Conservation (phyloP, 345 rosid genomes). For the Ceriops zippeliana region DNA sequence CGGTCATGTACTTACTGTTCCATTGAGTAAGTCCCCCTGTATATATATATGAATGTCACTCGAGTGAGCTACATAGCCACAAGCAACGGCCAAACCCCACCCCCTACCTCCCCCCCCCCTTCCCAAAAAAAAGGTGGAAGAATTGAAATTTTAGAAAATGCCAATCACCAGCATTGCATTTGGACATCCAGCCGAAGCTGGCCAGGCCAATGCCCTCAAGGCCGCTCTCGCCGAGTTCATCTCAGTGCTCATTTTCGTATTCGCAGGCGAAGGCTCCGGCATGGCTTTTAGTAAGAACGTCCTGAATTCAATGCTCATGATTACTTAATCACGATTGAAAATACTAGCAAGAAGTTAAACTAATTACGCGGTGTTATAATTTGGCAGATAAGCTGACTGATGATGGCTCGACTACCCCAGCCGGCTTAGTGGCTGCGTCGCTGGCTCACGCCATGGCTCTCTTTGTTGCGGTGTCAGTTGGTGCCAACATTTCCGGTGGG, state of each 20-base stretch:
- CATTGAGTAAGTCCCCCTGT: slow-evolving; percentile 7
- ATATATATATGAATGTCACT: slow-evolving; percentile 15
- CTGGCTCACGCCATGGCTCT: slow-evolving; percentile 3
- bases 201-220: slow-evolving; percentile 24
- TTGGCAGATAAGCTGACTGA: slow-evolving; percentile 23
- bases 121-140: background rate
- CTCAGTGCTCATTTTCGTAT: slow-evolving; percentile 26
- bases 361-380: background rate
- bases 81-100: background rate
- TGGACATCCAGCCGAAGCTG: slow-evolving; percentile 43
- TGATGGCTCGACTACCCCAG: background rate
- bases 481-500: slow-evolving; percentile 9
- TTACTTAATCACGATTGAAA: no score
- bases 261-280: slow-evolving; percentile 35
- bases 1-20: background rate
- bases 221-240: slow-evolving; percentile 33
- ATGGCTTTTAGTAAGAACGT: slow-evolving; percentile 30
- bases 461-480: slow-evolving; percentile 7
- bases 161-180: slow-evolving; percentile 42
- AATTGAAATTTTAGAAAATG: slow-evolving; percentile 28
- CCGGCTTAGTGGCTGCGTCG: slow-evolving; percentile 9
- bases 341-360: no score
- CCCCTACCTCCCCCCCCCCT: background rate
- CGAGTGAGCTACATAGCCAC: background rate
- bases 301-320: no score